phyloP scores from a whole-genome alignment of 208 protist species.

The Trypanosoma boissoni region DNA sequence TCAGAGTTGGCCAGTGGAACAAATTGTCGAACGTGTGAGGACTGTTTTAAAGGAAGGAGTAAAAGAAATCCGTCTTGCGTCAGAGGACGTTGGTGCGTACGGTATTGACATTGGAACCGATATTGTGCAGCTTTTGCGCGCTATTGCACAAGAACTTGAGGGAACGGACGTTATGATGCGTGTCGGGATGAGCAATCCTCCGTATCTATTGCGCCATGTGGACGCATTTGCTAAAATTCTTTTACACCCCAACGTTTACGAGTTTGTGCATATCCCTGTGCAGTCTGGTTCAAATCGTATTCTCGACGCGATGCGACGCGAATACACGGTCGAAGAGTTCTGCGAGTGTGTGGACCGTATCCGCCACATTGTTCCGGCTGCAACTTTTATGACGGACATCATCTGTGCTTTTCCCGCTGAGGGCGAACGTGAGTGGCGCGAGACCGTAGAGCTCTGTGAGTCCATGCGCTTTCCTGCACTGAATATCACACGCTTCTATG shows the following conservation, averaged over 20 bases:
- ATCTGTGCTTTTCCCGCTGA: slow-evolving; percentile 85
- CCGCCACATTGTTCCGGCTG: slow-evolving; percentile 33
- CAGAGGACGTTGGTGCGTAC: slow-evolving; percentile 86
- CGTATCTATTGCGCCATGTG: slow-evolving; percentile 73
- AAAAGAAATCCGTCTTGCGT: slow-evolving; percentile 80
- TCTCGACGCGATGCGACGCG: slow-evolving; percentile 73
- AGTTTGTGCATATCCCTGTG: slow-evolving; percentile 86
- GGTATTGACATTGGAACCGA: slow-evolving; percentile 68
- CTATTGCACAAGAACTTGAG: slow-evolving; percentile 31
- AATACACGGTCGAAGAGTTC: slow-evolving; percentile 72
- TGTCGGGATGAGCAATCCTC: slow-evolving; percentile 86
- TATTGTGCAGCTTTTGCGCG: slow-evolving; percentile 50
- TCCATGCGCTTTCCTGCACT: slow-evolving; percentile 45
- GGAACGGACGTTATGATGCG: slow-evolving; percentile 72
- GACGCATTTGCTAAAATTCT: slow-evolving; percentile 51
- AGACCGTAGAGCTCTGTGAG: slow-evolving; percentile 52
- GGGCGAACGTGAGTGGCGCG: slow-evolving; percentile 60
- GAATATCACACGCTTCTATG: slow-evolving; percentile 90
- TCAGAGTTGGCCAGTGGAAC: slow-evolving; percentile 42
- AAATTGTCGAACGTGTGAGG: slow-evolving; percentile 47
- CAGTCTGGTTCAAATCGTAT: slow-evolving; percentile 70
- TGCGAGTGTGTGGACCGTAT: slow-evolving; percentile 35
- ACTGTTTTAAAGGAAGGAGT: slow-evolving; percentile 53
- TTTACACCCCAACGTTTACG: slow-evolving; percentile 64
- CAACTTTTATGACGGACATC: slow-evolving; percentile 75